These are phyloP conservation scores for Priceomyces fermenticarens DNA, from an alignment of 805 yeast genomes.

Conservation along the genomic window DNA sequence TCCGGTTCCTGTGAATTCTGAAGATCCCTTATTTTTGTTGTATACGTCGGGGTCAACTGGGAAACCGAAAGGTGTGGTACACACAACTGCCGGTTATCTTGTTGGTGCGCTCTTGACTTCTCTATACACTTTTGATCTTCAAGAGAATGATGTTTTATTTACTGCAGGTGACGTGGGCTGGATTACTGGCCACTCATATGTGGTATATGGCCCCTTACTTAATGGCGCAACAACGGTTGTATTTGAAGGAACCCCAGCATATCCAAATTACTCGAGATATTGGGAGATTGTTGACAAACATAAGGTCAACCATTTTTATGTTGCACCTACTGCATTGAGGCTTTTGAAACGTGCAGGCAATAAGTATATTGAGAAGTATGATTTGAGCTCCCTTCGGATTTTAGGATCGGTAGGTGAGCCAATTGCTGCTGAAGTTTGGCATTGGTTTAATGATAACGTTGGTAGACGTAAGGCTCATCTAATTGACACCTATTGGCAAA, in stretches of 20 bases:
- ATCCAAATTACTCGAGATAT: conserved; percentile 91
- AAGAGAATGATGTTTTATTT: conserved; percentile 80
- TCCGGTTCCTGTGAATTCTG: conserved; percentile 82
- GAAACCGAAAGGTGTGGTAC: conserved; percentile 97
- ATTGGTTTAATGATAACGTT: conserved; percentile 92
- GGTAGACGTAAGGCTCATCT: conserved; percentile 89
- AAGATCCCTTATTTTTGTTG: conserved; percentile 92
- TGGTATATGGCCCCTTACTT: conserved; percentile 87
- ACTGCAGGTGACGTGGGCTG: conserved; percentile 99
- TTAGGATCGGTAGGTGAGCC: conserved; percentile 99
- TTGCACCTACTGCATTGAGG: conserved; percentile 97
- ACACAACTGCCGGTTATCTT: conserved; percentile 90
- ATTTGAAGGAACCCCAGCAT: conserved; percentile 97
- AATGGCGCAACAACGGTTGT: conserved; percentile 87
- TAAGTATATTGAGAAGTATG: conserved; percentile 73
- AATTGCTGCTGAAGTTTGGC: conserved; percentile 97
- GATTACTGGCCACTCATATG: conserved; percentile 98
- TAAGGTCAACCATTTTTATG: conserved; percentile 92
- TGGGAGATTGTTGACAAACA: conserved; percentile 94
- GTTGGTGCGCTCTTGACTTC: conserved; percentile 91
- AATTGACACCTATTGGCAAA: conserved; percentile 98
- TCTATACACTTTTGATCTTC: conserved; percentile 90
- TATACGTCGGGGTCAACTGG: conserved; percentile 99
- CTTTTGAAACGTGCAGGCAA: conserved; percentile 88
- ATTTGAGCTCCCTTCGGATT: conserved; percentile 82